phyloP scores from a whole-genome alignment of 2,329 filamentous ascomycete genomes.

The Colletotrichum liaoningense region DNA sequence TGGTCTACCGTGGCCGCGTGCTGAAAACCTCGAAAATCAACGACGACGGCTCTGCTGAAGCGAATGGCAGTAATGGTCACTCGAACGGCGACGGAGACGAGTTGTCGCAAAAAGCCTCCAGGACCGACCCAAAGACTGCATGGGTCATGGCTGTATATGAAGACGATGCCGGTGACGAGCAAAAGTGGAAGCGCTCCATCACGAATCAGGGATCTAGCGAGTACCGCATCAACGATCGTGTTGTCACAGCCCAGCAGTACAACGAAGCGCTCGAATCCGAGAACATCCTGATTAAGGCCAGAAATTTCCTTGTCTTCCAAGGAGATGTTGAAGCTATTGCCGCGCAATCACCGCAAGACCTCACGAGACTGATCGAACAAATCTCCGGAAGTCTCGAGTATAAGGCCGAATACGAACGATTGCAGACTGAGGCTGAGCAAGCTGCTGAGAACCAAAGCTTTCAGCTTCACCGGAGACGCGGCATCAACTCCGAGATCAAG shows the following conservation, averaged over 20 bases:
- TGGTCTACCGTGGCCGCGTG: conserved; percentile 95
- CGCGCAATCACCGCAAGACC: conserved; percentile 91
- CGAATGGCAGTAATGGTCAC: conserved; percentile 73
- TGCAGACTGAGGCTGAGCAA: conserved; percentile 88
- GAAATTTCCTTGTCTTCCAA: conserved; percentile 98
- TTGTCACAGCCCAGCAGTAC: conserved; percentile 91
- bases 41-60: conserved; percentile 82
- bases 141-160: conserved; percentile 99
- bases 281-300: conserved; percentile 97
- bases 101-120: conserved; percentile 71
- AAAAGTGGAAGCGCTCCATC: conserved; percentile 95
- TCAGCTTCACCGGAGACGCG: conserved; percentile 88
- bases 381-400: conserved; percentile 96
- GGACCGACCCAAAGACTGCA: conserved; percentile 88
- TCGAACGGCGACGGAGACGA: conserved; percentile 70
- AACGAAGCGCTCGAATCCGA: conserved; percentile 92
- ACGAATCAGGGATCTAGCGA: conserved; percentile 90
- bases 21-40: conserved; percentile 93
- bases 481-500: conserved; percentile 97
- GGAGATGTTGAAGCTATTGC: conserved; percentile 98
- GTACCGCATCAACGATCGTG: conserved; percentile 94
- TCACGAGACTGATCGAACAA: conserved; percentile 94
- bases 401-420: conserved; percentile 90
- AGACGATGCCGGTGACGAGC: conserved; percentile 94
- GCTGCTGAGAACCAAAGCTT: conserved; percentile 90